Evolutionary conservation across 306 rosid species (phyloP).

Genomic region (Quercus mongolica): DNA sequence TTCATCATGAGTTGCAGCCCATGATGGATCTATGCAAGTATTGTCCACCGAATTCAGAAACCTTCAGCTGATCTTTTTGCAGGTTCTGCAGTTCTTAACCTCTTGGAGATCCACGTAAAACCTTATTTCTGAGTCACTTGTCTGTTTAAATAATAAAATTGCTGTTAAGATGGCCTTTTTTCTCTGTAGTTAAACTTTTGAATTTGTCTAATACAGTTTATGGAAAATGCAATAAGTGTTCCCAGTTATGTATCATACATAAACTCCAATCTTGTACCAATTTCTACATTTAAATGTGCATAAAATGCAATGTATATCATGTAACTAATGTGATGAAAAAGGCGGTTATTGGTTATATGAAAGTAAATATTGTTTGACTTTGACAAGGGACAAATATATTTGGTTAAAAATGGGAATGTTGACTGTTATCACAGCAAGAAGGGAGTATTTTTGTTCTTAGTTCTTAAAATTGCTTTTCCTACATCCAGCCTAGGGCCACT

Average conservation of each 20-base stretch:
- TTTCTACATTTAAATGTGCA: background rate
- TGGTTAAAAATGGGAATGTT: too few species aligned
- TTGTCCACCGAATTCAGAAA: conserved; percentile 63
- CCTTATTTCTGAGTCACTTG: background rate
- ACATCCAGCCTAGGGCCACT: too few species aligned
- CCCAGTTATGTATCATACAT: conserved; percentile 1
- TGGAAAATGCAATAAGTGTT: background rate
- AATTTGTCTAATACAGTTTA: background rate
- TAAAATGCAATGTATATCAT: background rate
- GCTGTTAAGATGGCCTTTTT: background rate
- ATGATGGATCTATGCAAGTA: conserved; percentile 27
- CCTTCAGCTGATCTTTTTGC: conserved; percentile 65
- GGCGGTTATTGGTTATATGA: background rate
- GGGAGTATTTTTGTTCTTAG: too few species aligned
- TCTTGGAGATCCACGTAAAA: conserved; percentile 83
- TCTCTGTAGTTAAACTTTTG: background rate
- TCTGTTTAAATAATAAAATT: background rate
- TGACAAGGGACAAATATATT: background rate
- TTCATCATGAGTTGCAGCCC: conserved; percentile 51
- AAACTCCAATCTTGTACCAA: background rate
- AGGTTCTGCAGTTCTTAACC: conserved; percentile 94
- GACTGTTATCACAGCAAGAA: too few species aligned
- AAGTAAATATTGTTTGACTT: background rate
- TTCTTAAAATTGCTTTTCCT: too few species aligned
- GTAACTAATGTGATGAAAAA: background rate